These are phyloP conservation scores for Capsicum rhomboideum DNA, from an alignment of 257 asterid species.

Conservation along the genomic window DNA sequence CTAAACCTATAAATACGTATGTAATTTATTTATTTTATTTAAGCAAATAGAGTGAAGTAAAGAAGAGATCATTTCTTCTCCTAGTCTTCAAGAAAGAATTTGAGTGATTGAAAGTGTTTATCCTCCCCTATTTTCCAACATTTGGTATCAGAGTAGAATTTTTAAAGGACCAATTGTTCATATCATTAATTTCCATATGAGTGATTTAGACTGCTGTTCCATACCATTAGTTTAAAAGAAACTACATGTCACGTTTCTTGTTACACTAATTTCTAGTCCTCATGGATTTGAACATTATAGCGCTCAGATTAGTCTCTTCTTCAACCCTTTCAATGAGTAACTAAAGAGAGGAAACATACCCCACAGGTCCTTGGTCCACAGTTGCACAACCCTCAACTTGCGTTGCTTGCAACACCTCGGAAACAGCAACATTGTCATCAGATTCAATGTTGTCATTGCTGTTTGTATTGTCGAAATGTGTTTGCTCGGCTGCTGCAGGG, in stretches of 20 bases:
- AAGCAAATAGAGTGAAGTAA: too few relatives aligned
- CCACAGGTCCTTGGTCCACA: slow-evolving; percentile 26
- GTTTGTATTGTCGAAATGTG: slow-evolving; percentile 6
- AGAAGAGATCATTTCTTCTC: too few relatives aligned
- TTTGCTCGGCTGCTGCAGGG: slow-evolving; percentile 34
- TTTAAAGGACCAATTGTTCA: not conserved
- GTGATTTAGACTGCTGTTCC: not conserved
- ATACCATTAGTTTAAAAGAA: not conserved
- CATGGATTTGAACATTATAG: not conserved
- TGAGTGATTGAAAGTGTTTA: too few relatives aligned
- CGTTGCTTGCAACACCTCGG: slow-evolving; percentile 41
- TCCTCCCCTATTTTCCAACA: too few relatives aligned
- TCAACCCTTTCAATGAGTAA: not conserved
- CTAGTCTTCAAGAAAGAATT: too few relatives aligned
- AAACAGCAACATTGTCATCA: slow-evolving; percentile 26
- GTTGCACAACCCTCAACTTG: slow-evolving; percentile 23
- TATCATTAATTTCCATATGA: not conserved
- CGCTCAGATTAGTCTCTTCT: not conserved
- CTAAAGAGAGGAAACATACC: slow-evolving; percentile 24
- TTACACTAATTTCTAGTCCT: not conserved
- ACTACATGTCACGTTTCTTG: not conserved
- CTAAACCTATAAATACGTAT: not conserved
- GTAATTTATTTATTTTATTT: too few relatives aligned
- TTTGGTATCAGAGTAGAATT: too few relatives aligned
- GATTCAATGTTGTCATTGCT: slow-evolving; percentile 7